Percentiles rank a stretch among this genome's conserved stretches.
Evolutionary conservation across 257 asterid species (phyloP).

Genomic region (Lantana camara): DNA sequence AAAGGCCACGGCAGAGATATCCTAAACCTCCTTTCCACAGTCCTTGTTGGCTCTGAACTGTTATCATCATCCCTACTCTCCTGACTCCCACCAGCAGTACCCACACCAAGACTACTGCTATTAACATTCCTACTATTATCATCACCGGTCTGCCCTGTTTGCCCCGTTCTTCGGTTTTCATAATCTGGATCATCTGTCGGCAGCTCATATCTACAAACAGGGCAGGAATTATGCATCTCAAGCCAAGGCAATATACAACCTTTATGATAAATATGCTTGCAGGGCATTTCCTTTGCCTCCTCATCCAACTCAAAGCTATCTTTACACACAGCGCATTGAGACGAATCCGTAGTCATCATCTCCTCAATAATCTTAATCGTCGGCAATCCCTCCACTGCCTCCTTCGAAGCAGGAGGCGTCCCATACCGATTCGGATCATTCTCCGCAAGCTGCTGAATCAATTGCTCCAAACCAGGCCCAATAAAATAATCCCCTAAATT

Average conservation of each 20-base stretch:
- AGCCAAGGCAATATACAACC: slow-evolving; percentile 92
- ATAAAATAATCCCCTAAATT: slow-evolving; percentile 77
- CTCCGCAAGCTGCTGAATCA: slow-evolving; percentile 86
- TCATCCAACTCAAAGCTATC: slow-evolving; percentile 68
- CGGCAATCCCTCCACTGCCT: slow-evolving; percentile 71
- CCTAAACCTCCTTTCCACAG: slow-evolving; percentile 66
- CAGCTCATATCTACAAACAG: slow-evolving; percentile 82
- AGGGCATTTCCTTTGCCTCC: slow-evolving; percentile 78
- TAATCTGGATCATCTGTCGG: slow-evolving; percentile 92
- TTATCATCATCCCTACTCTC: slow-evolving; percentile 36
- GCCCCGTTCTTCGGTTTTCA: slow-evolving; percentile 55
- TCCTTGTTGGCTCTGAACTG: slow-evolving; percentile 50
- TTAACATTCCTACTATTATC: slow-evolving; percentile 24
- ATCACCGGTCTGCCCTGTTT: slow-evolving; percentile 38
- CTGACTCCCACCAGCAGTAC: slow-evolving; percentile 41
- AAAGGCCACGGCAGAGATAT: slow-evolving; percentile 72
- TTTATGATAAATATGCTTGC: slow-evolving; percentile 85
- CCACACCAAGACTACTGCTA: slow-evolving; percentile 34
- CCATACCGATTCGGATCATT: slow-evolving; percentile 88
- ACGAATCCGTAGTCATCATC: slow-evolving; percentile 60
- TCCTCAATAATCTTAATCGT: slow-evolving; percentile 51
- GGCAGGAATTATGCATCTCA: slow-evolving; percentile 91
- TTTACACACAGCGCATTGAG: slow-evolving; percentile 87
- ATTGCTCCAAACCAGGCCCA: slow-evolving; percentile 83
- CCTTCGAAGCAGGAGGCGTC: slow-evolving; percentile 84